Evolutionary conservation across 352 stramenopile genomes (phyloP).

Genomic region (Phytopythium ostracodes): DNA sequence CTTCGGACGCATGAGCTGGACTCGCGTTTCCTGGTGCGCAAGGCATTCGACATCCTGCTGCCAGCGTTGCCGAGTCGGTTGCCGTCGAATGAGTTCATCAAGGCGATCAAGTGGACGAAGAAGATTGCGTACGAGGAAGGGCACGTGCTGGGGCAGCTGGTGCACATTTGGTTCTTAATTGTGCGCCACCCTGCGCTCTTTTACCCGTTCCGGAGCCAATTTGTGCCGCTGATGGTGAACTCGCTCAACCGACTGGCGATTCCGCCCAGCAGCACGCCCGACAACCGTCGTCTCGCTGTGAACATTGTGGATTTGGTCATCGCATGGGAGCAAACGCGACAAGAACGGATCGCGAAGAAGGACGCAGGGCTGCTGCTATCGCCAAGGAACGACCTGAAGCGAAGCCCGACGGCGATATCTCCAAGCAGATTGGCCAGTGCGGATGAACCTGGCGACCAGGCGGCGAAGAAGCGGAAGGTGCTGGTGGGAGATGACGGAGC

Average conservation of each 20-base stretch:
- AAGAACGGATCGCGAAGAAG: constrained; percentile 51
- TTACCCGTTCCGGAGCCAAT: constrained; percentile 88
- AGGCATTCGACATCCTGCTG: constrained; percentile 95
- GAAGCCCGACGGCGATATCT: constrained; percentile 20
- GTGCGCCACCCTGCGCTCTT: constrained; percentile 94
- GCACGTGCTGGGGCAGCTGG: constrained; percentile 93
- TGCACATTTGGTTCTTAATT: constrained; percentile 98
- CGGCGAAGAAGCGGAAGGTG: constrained; percentile 48
- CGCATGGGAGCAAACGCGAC: constrained; percentile 91
- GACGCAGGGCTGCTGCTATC: constrained; percentile 11
- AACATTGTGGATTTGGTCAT: constrained; percentile 96
- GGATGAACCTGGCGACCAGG: constrained; percentile 16
- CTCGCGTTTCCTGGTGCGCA: constrained; percentile 91
- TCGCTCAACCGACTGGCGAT: constrained; percentile 95
- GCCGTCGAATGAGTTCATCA: constrained; percentile 91
- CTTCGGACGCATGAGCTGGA: constrained; percentile 94
- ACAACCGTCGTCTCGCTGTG: constrained; percentile 92
- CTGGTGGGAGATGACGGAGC: constrained; percentile 2
- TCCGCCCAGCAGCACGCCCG: constrained; percentile 88
- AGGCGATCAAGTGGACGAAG: constrained; percentile 96
- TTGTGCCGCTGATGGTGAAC: constrained; percentile 96
- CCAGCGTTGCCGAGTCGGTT: constrained; percentile 90
- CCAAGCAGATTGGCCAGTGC: constrained; percentile 8
- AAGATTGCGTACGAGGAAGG: constrained; percentile 98
- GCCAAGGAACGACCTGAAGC: constrained; percentile 30